Base-by-base conservation (phyloP, 129 eudicot species). In the Centella asiatica region DNA sequence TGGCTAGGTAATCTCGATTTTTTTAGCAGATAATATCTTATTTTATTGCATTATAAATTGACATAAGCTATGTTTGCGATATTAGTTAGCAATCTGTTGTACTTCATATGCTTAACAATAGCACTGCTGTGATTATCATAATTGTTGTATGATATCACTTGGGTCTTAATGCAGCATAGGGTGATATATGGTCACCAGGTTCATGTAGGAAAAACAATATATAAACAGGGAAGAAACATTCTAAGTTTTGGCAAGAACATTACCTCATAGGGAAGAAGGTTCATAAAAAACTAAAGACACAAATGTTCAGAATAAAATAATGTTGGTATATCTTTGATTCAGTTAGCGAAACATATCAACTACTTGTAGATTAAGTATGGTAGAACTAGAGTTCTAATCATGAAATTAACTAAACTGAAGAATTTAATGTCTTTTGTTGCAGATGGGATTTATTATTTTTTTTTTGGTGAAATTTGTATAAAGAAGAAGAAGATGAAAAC, bases 1-100 rank as follows among this genome's bases (percentile, higher is more conserved):
- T 76, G 15, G 76, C 66, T 33, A 78, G 96, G 98, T 92, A 84
- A 69, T 15, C 24, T 17, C 42, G 70, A 36, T 14, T 40, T 36
- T 65, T 49, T 18, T 70, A 44, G 36, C 5, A 8, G 0, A n/a
- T 20, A 26, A 10, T 9, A 27, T 25, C 27, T 34, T 17, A 18
- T 4, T 57, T 39, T 14, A 24, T 36, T 24, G 33, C 18, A 44
- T 18, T 53, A 25, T 56, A 4, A 17, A 2, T 55, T 14, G 27
- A 28, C 36, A 44, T 14, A 10, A 18, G 6, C 9, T 44, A 48
- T 4, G 17, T 23, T 1, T 7, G 36, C 28, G 24, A 39, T 44
- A 18, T 27, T 27, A 18, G 11, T 39, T 2, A 28, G 11, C 0
- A 44, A 15, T 14, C 15, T 40, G 45, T 40, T 17, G 24, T 29